Percentiles rank a stretch among this genome's conserved stretches.
Conservation (phyloP, 2,329 filamentous ascomycete species). For the Colletotrichum sp. region DNA sequence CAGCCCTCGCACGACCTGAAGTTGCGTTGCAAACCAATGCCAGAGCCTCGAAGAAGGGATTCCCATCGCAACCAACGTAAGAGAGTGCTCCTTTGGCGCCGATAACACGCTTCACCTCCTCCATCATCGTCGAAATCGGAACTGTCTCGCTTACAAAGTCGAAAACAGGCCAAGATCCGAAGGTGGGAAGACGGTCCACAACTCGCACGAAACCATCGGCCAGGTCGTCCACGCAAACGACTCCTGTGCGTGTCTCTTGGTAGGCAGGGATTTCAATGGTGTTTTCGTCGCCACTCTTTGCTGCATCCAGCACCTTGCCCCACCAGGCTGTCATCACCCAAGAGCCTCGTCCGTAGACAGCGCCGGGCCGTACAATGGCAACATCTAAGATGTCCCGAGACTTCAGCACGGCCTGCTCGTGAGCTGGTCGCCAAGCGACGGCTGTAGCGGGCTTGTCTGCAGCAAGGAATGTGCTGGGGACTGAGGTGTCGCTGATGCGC, state of each 20-base stretch:
- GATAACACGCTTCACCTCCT: not conserved
- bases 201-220: not conserved
- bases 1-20: not conserved
- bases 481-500: not conserved
- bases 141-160: not conserved
- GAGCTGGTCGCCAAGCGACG: not conserved
- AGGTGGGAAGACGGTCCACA: not conserved
- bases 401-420: not conserved
- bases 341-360: not conserved
- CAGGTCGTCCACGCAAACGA: not conserved
- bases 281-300: not conserved
- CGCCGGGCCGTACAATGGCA: not conserved
- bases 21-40: not conserved
- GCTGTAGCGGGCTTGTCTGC: not conserved
- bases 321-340: not conserved
- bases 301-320: not conserved
- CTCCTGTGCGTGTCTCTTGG: not conserved
- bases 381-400: not conserved
- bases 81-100: not conserved
- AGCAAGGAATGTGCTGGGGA: not conserved
- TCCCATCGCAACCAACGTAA: not conserved
- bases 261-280: not conserved
- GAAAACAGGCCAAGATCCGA: not conserved
- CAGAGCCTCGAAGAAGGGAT: not conserved
- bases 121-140: not conserved